A percentile compares a stretch with the other conserved stretches of the same genome.
These are phyloP conservation scores for Plectosphaerella sp. DNA, from an alignment of 2,329 filamentous ascomycete genomes.

Conservation along the genomic window DNA sequence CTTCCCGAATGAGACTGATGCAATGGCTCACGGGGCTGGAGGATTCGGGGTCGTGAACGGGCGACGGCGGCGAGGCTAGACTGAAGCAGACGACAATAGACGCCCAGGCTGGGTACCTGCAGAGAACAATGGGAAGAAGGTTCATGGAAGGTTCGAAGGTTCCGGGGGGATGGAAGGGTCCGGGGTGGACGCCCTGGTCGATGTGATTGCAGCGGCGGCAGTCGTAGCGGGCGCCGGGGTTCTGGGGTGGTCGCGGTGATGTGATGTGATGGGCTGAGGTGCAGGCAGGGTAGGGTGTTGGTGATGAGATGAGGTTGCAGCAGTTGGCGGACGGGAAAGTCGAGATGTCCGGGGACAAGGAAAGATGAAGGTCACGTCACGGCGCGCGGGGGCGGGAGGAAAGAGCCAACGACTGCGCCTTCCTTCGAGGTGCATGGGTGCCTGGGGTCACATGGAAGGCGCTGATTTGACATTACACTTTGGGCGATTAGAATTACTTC, in stretches of 20 bases:
- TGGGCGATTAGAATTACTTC: no score
- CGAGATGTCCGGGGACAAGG: neutral
- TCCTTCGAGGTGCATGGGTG: no score
- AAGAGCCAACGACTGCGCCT: no score
- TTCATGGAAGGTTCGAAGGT: neutral
- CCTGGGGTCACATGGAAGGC: no score
- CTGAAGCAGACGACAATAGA: conserved; percentile 1
- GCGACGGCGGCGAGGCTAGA: neutral
- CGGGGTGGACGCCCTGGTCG: neutral
- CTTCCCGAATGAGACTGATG: neutral
- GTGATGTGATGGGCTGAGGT: neutral
- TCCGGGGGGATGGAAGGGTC: neutral
- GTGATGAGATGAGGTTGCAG: neutral
- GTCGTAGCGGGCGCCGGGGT: neutral
- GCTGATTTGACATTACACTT: no score
- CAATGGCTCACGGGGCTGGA: neutral
- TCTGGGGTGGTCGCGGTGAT: no score
- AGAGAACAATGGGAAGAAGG: conserved; percentile 1
- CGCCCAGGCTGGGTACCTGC: neutral
- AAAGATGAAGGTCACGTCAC: no score
- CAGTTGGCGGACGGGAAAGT: neutral
- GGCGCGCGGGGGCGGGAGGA: no score
- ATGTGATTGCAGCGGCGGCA: neutral
- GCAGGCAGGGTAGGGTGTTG: neutral
- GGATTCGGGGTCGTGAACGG: neutral